Conservation (phyloP, 75 land plant species). For the Selaginella tamariscina region DNA sequence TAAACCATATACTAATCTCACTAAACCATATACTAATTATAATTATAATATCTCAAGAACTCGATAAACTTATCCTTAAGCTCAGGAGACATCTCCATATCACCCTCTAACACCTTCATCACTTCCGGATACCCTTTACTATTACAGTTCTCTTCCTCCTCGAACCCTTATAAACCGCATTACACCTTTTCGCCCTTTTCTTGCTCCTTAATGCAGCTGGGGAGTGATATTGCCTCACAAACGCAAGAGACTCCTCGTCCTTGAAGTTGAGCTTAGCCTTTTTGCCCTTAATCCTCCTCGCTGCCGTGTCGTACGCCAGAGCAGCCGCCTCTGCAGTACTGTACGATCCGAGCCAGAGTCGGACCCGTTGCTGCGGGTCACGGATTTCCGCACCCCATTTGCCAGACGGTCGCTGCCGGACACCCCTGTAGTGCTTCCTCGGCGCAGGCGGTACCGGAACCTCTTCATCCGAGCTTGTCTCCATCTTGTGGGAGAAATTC, state of each 20-base stretch:
- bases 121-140: neutral
- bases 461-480: neutral
- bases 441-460: neutral
- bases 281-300: neutral
- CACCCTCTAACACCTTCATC: neutral
- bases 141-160: neutral
- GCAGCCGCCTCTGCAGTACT: neutral
- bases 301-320: neutral
- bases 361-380: neutral
- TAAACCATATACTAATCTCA: too few relatives aligned
- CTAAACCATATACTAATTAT: too few relatives aligned
- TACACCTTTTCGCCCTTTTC: neutral
- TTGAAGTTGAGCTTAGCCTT: constrained; percentile 1
- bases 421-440: neutral
- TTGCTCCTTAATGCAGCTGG: neutral
- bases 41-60: too few relatives aligned
- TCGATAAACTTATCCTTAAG: neutral
- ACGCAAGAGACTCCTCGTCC: neutral
- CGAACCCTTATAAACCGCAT: neutral
- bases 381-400: neutral
- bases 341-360: neutral
- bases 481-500: too few relatives aligned
- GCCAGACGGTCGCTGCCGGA: neutral
- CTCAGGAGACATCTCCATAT: neutral
- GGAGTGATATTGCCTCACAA: neutral